Percentiles rank a stretch among this genome's conserved stretches.
phyloP scores from a whole-genome alignment of 164 flowering plant species.

The Magnolia changhungtana region DNA sequence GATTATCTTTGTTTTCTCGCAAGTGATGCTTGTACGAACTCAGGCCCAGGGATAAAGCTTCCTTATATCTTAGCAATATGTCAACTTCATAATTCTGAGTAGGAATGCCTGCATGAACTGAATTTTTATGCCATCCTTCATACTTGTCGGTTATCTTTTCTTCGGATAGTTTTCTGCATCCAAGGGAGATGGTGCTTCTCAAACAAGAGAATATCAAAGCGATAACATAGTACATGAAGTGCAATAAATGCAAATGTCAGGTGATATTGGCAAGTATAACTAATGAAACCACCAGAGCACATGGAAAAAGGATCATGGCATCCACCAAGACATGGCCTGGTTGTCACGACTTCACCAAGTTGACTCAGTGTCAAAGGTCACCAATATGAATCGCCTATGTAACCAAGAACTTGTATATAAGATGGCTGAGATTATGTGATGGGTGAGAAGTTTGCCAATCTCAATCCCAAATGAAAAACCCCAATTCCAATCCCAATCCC shows the following conservation, averaged over 20 bases:
- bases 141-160: too few relatives aligned
- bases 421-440: too few relatives aligned
- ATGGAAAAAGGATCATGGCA: neutral
- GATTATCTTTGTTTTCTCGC: slow-evolving; percentile 17
- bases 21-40: slow-evolving; percentile 22
- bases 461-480: too few relatives aligned
- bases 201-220: slow-evolving; percentile 1
- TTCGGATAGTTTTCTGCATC: slow-evolving; percentile 20
- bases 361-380: too few relatives aligned
- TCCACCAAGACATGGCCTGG: neutral
- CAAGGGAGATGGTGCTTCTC: neutral
- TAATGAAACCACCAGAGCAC: neutral
- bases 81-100: slow-evolving; percentile 32
- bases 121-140: too few relatives aligned
- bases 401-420: too few relatives aligned
- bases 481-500: too few relatives aligned
- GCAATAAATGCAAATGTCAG: neutral
- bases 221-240: neutral
- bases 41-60: slow-evolving; percentile 25
- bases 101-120: slow-evolving; percentile 14
- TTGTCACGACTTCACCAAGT: too few relatives aligned
- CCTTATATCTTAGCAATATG: slow-evolving; percentile 31
- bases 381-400: too few relatives aligned
- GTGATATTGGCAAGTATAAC: neutral
- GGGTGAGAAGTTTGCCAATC: too few relatives aligned